Base-by-base conservation (phyloP, 2,329 filamentous ascomycete species). In the Aphanocladium album region DNA sequence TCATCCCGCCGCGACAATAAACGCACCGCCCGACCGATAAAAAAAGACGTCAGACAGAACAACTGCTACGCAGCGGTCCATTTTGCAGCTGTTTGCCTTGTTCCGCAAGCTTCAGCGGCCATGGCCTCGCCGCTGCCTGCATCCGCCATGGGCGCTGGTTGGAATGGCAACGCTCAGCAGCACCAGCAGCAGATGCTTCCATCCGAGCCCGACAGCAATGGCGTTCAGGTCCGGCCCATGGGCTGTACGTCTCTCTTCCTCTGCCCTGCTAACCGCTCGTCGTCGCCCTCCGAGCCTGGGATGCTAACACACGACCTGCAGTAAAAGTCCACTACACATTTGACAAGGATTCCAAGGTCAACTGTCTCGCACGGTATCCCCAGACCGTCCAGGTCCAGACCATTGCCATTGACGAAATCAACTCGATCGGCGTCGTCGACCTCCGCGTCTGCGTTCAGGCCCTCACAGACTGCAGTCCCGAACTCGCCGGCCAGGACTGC, bases 271-370 rank as follows among this genome's bases (percentile, higher is more conserved):
- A 64, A 68, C 67, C 49, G 23, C 46, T 45, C 54, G 30, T 12
- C 49, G 23, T n/a, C 60, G n/a, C n/a, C n/a, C n/a, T n/a, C n/a
- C n/a, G 25, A 43, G 23, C 3, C 50, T 19, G 27, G 37, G 5
- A 53, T 62, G 43, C 61, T 62, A 60, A 62, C 47, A 72, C 62
- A 35, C 55, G 39, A 19, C 63, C 41, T 66, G 46, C 74, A 96
- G 93, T 98, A 75, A 98, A 98, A 81, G 89, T 98, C 54, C 87
- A 96, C 63, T 99, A 98, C 76, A 96, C 92, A 35, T 97, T 98
- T 76, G 93, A 98, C 73, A 87, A 88, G 71, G 88, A 93, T 66
- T 89, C 86, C 76, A 92, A 92, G 75, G 88, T 91, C 65, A 93
- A 93, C 71, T 97, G 92, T 74, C 82, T 99, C 54, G 93, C 93